Evolutionary conservation across 2,329 filamentous ascomycete genomes (phyloP).

Genomic region (Fusarium udum): DNA sequence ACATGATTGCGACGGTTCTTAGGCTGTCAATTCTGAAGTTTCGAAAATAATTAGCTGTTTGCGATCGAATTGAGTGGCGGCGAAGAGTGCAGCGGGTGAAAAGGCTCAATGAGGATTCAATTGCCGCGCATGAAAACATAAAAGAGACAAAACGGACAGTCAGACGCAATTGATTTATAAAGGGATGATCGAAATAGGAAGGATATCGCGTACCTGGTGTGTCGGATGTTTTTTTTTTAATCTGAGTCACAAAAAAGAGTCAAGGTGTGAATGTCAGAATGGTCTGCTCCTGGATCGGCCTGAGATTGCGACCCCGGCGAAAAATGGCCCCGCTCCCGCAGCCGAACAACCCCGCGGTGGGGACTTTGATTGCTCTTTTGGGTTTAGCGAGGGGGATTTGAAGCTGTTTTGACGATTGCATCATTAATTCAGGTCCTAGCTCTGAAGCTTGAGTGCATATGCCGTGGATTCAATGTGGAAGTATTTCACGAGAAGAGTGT

Average conservation of each 20-base stretch:
- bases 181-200: background rate
- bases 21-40: conserved; percentile 4
- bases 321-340: conserved; percentile 39
- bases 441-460: background rate
- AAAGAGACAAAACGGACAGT: background rate
- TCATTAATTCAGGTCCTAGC: conserved; percentile 19
- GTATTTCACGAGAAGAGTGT: background rate
- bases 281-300: conserved; percentile 26
- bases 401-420: conserved; percentile 14
- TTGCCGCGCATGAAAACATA: background rate
- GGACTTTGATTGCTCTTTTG: background rate
- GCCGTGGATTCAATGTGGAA: background rate
- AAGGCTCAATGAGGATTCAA: background rate
- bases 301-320: conserved; percentile 21
- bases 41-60: conserved; percentile 10
- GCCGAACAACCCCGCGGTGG: conserved; percentile 19
- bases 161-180: background rate
- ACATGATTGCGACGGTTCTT: conserved; percentile 37
- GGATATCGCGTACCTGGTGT: conserved; percentile 1
- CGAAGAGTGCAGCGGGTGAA: background rate
- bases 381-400: conserved; percentile 21
- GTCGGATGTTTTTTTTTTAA: conserved; percentile 4
- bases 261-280: conserved; percentile 3
- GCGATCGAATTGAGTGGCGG: background rate
- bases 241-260: conserved; percentile 39